Conservation (phyloP, 2,329 filamentous ascomycete species). For the Trichophyton benhamiae region DNA sequence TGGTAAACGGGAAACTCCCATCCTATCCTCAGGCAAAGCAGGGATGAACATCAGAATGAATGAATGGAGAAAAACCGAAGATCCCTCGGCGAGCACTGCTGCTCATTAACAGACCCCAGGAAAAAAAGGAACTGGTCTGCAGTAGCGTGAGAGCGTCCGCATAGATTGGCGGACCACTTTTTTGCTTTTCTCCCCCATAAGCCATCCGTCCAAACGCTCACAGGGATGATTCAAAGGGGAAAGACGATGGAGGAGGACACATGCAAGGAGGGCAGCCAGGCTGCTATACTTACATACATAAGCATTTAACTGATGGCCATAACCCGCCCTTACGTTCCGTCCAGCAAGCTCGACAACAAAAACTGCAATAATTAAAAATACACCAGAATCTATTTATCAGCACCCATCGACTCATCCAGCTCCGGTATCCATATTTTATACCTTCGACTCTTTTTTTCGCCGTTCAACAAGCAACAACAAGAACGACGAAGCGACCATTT, state of each 20-base stretch:
- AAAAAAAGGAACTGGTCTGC: neutral
- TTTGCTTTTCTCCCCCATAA: neutral
- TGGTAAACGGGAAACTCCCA: neutral
- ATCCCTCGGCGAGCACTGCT: neutral
- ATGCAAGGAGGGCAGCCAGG: neutral
- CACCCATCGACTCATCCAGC: neutral
- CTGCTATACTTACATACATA: no score
- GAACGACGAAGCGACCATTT: neutral
- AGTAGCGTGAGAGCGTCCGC: neutral
- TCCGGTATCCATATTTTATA: neutral
- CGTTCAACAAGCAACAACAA: neutral
- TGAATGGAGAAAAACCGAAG: neutral
- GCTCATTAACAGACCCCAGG: neutral
- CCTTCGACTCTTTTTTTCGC: neutral
- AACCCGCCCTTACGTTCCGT: neutral
- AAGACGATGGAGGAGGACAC: neutral
- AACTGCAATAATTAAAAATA: no score
- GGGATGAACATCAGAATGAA: neutral
- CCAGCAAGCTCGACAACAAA: neutral
- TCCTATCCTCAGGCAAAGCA: neutral
- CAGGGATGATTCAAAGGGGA: neutral
- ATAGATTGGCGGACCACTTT: neutral
- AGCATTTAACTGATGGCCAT: neutral
- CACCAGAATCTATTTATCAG: no score
- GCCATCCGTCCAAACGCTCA: neutral